Evolutionary conservation across 2,329 filamentous ascomycete genomes (phyloP).

Genomic region (Colletotrichum orbiculare): DNA sequence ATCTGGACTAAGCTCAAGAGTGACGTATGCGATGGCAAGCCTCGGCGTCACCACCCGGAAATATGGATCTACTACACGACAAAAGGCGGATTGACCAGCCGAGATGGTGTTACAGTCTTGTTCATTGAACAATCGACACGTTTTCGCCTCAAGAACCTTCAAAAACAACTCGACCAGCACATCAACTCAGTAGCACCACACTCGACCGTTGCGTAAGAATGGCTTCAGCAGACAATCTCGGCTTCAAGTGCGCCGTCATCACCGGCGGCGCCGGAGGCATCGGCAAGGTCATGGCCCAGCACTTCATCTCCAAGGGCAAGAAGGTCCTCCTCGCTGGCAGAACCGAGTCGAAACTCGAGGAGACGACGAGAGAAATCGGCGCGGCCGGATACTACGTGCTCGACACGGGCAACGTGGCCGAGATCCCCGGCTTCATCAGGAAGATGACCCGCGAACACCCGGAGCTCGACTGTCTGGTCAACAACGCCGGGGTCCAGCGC

Average conservation of each 20-base stretch:
- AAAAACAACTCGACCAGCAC: background rate
- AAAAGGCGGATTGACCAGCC: background rate
- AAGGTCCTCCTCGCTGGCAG: constrained; percentile 64
- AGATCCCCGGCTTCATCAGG: constrained; percentile 57
- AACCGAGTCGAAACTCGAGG: constrained; percentile 63
- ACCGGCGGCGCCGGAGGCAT: constrained; percentile 65
- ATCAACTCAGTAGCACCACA: background rate
- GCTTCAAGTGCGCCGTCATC: constrained; percentile 58
- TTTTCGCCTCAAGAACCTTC: too few relatives aligned
- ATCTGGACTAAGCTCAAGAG: background rate
- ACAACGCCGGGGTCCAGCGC: constrained; percentile 69
- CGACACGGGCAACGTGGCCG: constrained; percentile 58
- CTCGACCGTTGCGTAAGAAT: background rate
- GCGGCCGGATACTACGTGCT: constrained; percentile 62
- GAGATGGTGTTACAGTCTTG: background rate
- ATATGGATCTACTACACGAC: background rate
- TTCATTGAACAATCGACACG: accelerated
- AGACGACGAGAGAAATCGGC: constrained; percentile 55
- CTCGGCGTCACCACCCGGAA: constrained; percentile 1
- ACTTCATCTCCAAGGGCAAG: constrained; percentile 58
- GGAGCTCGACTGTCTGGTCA: constrained; percentile 65
- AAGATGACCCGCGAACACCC: constrained; percentile 59
- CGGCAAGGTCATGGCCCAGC: constrained; percentile 58
- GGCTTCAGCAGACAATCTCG: constrained; percentile 37
- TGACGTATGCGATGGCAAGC: constrained; percentile 4